These are phyloP conservation scores for Filobasidium floriforme DNA, from an alignment of 768 basidiomycete species.

Conservation along the genomic window DNA sequence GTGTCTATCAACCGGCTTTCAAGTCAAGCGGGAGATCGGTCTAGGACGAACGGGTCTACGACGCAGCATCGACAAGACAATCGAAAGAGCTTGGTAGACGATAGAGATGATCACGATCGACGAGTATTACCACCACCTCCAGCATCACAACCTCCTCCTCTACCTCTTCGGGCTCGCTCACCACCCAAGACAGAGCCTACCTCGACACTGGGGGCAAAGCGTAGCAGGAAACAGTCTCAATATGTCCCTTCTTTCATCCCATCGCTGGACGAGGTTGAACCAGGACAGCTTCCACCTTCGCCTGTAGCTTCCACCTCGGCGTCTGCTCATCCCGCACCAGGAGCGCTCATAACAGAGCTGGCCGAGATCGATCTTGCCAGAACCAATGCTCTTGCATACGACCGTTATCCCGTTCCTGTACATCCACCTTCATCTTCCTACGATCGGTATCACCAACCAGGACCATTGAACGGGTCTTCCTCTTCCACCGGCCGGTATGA, in stretches of 20 bases:
- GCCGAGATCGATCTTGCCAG: neutral
- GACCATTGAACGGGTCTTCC: neutral
- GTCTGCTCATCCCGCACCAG: neutral
- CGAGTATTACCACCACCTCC: neutral
- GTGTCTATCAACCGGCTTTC: too few relatives aligned
- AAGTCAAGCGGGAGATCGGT: neutral
- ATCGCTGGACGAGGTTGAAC: neutral
- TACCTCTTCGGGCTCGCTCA: too few relatives aligned
- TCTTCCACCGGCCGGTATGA: neutral
- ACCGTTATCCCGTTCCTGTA: neutral
- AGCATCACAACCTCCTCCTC: neutral
- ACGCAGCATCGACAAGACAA: neutral
- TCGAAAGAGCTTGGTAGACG: neutral
- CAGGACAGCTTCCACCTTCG: neutral
- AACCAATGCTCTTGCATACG: neutral
- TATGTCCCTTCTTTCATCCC: slow-evolving; percentile 5
- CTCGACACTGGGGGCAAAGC: neutral
- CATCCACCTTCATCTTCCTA: neutral
- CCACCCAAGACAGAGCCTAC: too few relatives aligned
- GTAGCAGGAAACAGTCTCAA: neutral
- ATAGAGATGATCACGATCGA: neutral
- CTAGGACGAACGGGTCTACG: neutral
- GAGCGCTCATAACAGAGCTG: neutral
- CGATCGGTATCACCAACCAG: neutral
- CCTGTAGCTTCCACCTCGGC: neutral